Base-by-base conservation (phyloP, 179 eudicot genomes). In the Spinacia oleracea region DNA sequence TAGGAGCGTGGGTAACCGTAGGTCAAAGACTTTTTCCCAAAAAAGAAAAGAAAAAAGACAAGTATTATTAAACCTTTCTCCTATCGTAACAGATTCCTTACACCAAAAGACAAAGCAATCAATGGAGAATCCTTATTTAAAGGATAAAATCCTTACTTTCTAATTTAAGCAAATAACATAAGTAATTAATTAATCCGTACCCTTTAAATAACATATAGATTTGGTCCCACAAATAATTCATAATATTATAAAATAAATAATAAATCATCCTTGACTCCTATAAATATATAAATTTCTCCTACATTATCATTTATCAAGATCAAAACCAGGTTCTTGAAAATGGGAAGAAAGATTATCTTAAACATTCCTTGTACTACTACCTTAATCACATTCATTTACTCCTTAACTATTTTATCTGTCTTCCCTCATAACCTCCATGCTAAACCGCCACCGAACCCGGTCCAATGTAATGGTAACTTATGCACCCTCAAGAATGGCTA, bases 401-500 rank as follows among this genome's bases (percentile, higher is more conserved):
- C 18, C 25, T 56, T 68, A 50, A 77, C 59, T 58, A 9, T 77
- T 9, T 53, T 53, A 18, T 34, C 12, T 38, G 1, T 67, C 15
- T 43, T 73, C 42, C 72, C 80, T n/a, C 34, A 34, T 14, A 78
- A 76, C 75, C 51, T 45, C 23, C 45, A 77, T 18, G 89, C 92
- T 68, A 82, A 87, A 74, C 91, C 92, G 2, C 98, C 98, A 10
- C 89, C 85, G 34, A 72, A 87, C 35, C 87, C 98, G 0, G 75
- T 89, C 67, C 79, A 72, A 6, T 92, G 97, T 84, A 75, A 73
- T 77, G 29, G 53, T 70, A 84, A 82, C 50, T 82, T 79, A 42
- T 93, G 97, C 89, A 84, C 76, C 45, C 83, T 93, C 6, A 58
- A 70, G 78, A 92, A 93, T 79, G 86, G 89, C 11, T 92, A 92